A percentile compares a stretch with the other conserved stretches of the same genome.
These are phyloP conservation scores for Polyplosphaeria fusca DNA, from an alignment of 495 filamentous ascomycete species.

Conservation along the genomic window DNA sequence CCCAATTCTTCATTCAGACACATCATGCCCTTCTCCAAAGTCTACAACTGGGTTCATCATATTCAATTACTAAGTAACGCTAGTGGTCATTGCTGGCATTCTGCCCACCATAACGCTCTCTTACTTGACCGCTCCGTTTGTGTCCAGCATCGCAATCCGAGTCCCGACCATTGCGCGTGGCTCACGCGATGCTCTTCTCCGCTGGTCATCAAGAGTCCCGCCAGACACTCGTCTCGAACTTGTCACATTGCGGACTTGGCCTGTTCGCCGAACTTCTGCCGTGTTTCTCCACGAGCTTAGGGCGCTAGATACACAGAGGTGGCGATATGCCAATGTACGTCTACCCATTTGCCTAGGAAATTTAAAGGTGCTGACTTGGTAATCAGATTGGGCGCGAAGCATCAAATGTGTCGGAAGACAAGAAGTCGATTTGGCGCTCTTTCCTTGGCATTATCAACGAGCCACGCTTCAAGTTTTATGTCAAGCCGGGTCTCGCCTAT, in stretches of 20 bases:
- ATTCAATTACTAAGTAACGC: no score
- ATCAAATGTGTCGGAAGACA: no score
- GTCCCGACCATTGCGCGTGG: conserved; percentile 6
- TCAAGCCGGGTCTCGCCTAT: conserved; percentile 20
- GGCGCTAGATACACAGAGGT: conserved; percentile 1
- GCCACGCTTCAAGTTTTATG: conserved; percentile 25
- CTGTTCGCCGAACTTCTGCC: conserved; percentile 1
- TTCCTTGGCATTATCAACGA: conserved; percentile 5
- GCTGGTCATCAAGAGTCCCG: conserved; percentile 7
- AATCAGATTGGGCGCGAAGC: no score
- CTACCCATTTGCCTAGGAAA: no score
- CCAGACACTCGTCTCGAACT: conserved; percentile 15
- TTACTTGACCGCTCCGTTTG: conserved; percentile 25
- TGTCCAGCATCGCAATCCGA: conserved; percentile 1
- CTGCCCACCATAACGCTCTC: conserved; percentile 18
- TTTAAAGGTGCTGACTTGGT: no score
- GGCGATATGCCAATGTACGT: conserved; percentile 22
- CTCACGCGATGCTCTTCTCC: background rate
- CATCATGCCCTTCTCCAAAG: no score
- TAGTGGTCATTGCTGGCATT: conserved; percentile 11
- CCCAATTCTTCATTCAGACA: background rate
- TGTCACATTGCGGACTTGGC: conserved; percentile 17
- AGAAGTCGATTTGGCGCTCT: background rate
- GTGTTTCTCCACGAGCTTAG: conserved; percentile 10
- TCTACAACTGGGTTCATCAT: no score